phyloP scores from a whole-genome alignment of 768 basidiomycete species.

The Suillus hirtellus region DNA sequence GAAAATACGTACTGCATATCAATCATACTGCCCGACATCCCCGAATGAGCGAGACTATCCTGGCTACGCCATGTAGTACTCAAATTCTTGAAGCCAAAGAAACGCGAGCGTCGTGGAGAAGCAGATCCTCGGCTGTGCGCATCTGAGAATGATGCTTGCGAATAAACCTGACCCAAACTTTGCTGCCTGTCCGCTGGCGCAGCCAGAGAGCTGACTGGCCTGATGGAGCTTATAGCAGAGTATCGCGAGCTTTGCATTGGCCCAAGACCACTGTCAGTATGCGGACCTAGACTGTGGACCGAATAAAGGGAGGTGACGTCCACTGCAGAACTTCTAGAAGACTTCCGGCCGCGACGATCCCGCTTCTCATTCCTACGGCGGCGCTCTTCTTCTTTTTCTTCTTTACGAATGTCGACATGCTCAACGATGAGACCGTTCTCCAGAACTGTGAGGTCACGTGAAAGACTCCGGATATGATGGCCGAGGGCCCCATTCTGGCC shows the following conservation, averaged over 20 bases:
- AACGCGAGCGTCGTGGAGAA: slow-evolving; percentile 69
- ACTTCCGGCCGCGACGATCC: slow-evolving; percentile 61
- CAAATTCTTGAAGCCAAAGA: slow-evolving; percentile 76
- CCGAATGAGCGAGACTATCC: slow-evolving; percentile 80
- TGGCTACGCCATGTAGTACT: slow-evolving; percentile 75
- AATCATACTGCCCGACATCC: slow-evolving; percentile 84
- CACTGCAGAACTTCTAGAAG: slow-evolving; percentile 66
- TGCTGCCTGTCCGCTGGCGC: slow-evolving; percentile 56
- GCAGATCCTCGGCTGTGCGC: slow-evolving; percentile 69
- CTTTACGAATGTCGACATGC: slow-evolving; percentile 78
- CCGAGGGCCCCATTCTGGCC: slow-evolving; percentile 35
- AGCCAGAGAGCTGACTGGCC: slow-evolving; percentile 64
- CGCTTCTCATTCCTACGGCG: slow-evolving; percentile 69
- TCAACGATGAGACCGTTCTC: slow-evolving; percentile 91
- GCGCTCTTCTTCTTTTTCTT: slow-evolving; percentile 77
- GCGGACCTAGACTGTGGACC: slow-evolving; percentile 52
- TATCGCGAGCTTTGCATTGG: slow-evolving; percentile 61
- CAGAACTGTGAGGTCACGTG: slow-evolving; percentile 76
- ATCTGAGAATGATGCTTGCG: slow-evolving; percentile 81
- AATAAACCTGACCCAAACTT: slow-evolving; percentile 66
- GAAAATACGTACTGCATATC: slow-evolving; percentile 80
- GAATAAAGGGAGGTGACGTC: slow-evolving; percentile 79
- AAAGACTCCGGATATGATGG: slow-evolving; percentile 49
- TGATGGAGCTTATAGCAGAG: slow-evolving; percentile 49
- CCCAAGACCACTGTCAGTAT: slow-evolving; percentile 59